Evolutionary conservation across 2,329 filamentous ascomycete species (phyloP).

Genomic region (Claviceps capensis): DNA sequence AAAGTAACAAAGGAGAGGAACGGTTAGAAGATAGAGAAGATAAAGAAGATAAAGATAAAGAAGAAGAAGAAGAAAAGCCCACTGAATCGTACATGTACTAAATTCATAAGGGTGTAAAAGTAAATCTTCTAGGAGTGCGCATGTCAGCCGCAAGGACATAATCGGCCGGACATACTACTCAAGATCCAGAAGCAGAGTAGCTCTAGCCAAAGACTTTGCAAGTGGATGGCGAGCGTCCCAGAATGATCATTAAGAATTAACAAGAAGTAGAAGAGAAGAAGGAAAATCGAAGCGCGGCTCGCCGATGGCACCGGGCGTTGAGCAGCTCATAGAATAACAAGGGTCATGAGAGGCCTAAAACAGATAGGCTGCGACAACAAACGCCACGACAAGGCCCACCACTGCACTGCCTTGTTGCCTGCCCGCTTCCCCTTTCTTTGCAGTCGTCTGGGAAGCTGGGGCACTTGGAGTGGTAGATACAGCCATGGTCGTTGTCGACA

Average conservation of each 20-base stretch:
- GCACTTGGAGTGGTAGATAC: conserved; percentile 15
- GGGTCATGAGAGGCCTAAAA: conserved; percentile 18
- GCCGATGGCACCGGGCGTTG: neutral
- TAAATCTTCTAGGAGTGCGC: conserved; percentile 4
- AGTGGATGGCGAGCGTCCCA: neutral
- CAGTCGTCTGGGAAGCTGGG: conserved; percentile 16
- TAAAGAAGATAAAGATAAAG: no score
- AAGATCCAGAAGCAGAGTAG: neutral
- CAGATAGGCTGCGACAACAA: conserved; percentile 38
- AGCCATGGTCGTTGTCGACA: conserved; percentile 9
- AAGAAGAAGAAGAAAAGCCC: conserved; percentile 9
- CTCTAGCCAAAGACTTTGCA: neutral
- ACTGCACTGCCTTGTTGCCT: conserved; percentile 36
- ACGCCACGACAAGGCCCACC: conserved; percentile 40
- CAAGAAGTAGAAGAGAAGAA: neutral
- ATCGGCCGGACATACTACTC: neutral
- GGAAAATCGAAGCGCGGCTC: neutral
- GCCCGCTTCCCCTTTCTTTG: conserved; percentile 30
- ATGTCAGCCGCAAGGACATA: neutral
- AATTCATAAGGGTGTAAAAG: conserved; percentile 5
- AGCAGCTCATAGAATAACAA: neutral
- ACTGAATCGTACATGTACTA: neutral
- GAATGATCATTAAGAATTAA: neutral
- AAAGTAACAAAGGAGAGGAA: conserved; percentile 3
- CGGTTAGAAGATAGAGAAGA: neutral